phyloP scores from a whole-genome alignment of 495 filamentous ascomycete genomes.

The Paragyromitra xinjiangensis region DNA sequence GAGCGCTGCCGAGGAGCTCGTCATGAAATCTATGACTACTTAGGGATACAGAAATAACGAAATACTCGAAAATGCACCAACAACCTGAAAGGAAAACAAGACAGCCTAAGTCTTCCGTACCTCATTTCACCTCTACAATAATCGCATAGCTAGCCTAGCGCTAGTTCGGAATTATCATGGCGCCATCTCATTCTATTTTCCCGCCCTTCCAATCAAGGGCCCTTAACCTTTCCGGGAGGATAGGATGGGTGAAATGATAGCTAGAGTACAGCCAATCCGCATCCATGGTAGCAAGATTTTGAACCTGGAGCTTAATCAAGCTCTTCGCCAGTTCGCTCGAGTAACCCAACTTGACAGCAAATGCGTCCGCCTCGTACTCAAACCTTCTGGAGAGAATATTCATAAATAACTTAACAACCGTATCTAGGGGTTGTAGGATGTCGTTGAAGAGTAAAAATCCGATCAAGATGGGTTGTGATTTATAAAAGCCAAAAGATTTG shows the following conservation, averaged over 20 bases:
- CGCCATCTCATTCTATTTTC: constrained; percentile 57
- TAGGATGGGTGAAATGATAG: constrained; percentile 98
- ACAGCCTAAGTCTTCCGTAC: background rate
- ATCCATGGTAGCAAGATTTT: constrained; percentile 98
- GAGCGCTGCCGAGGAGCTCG: background rate
- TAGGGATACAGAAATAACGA: background rate
- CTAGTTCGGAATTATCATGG: background rate
- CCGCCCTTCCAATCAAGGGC: constrained; percentile 83
- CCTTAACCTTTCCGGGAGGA: constrained; percentile 89
- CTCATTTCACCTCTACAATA: background rate
- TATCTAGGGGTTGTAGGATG: constrained; percentile 88
- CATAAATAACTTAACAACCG: constrained; percentile 90
- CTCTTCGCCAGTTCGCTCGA: constrained; percentile 82
- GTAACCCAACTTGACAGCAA: constrained; percentile 86
- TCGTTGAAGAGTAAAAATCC: constrained; percentile 97
- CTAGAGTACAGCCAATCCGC: constrained; percentile 97
- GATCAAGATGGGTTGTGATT: constrained; percentile 88
- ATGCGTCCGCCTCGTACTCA: constrained; percentile 95
- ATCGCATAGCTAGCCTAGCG: background rate
- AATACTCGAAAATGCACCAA: background rate
- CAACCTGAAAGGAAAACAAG: background rate
- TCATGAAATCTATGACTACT: background rate
- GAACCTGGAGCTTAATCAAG: constrained; percentile 95
- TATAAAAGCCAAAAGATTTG: constrained; percentile 86
- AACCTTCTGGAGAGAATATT: constrained; percentile 92